A percentile compares a stretch with the other conserved stretches of the same genome.
These are phyloP conservation scores for Fusarium nisikadoi DNA, from an alignment of 2,329 filamentous ascomycete genomes.

Conservation along the genomic window DNA sequence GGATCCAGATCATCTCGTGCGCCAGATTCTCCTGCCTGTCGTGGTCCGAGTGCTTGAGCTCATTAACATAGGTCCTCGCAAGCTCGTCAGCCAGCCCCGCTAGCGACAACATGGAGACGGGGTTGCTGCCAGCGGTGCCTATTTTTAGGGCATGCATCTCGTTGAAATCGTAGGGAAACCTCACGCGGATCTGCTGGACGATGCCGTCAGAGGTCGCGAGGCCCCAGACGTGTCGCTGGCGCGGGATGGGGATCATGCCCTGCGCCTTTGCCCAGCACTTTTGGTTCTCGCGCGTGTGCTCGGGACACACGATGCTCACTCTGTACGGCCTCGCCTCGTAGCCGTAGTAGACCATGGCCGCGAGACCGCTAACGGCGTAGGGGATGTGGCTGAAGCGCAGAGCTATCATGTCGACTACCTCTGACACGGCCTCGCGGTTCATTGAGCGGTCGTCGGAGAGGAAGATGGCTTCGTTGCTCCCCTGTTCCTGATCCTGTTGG, in stretches of 20 bases:
- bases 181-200: slow-evolving; percentile 50
- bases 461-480: slow-evolving; percentile 22
- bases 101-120: slow-evolving; percentile 48
- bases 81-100: slow-evolving; percentile 49
- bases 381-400: slow-evolving; percentile 54
- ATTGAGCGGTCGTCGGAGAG: slow-evolving; percentile 39
- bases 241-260: slow-evolving; percentile 45
- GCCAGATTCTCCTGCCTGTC: slow-evolving; percentile 39
- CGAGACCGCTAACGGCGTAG: slow-evolving; percentile 59
- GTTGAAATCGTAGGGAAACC: slow-evolving; percentile 51
- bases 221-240: slow-evolving; percentile 46
- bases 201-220: slow-evolving; percentile 48
- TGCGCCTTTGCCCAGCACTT: slow-evolving; percentile 53
- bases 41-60: slow-evolving; percentile 28
- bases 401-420: slow-evolving; percentile 55
- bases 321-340: slow-evolving; percentile 45
- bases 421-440: slow-evolving; percentile 45
- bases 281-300: slow-evolving; percentile 50
- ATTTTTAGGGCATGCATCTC: slow-evolving; percentile 39
- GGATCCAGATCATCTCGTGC: slow-evolving; percentile 50
- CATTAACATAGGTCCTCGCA: slow-evolving; percentile 48
- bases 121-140: slow-evolving; percentile 12
- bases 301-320: slow-evolving; percentile 56
- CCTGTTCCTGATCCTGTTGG: slow-evolving; percentile 3
- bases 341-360: slow-evolving; percentile 58